Evolutionary conservation across 1,139 yeast species (phyloP).

Genomic region (Meyerozyma athensensis): DNA sequence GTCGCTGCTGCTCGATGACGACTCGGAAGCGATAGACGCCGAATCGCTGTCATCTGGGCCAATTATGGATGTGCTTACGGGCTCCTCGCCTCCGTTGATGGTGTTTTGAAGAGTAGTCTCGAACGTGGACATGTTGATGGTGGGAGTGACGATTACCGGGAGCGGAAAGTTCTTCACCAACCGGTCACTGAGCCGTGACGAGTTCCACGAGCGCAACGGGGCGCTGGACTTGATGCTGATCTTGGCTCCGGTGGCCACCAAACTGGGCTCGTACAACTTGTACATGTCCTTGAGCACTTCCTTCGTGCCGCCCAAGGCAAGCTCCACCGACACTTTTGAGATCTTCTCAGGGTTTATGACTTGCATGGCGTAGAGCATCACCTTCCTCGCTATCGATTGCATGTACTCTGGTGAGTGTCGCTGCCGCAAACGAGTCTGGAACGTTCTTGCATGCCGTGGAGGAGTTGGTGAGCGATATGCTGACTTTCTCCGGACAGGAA

Average conservation of each 20-base stretch:
- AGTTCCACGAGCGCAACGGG: slow-evolving; percentile 57
- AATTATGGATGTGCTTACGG: slow-evolving; percentile 2
- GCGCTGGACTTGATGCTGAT: slow-evolving; percentile 40
- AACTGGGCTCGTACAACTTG: slow-evolving; percentile 57
- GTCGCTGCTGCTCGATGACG: slow-evolving; percentile 15
- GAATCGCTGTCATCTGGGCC: slow-evolving; percentile 9
- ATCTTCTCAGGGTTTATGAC: slow-evolving; percentile 45
- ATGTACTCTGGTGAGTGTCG: slow-evolving; percentile 34
- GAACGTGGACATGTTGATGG: slow-evolving; percentile 53
- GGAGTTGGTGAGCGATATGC: slow-evolving; percentile 6
- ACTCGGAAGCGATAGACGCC: slow-evolving; percentile 21
- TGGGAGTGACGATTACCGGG: slow-evolving; percentile 69
- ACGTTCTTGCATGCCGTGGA: slow-evolving; percentile 23
- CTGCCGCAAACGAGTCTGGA: slow-evolving; percentile 30
- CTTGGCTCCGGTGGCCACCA: slow-evolving; percentile 60
- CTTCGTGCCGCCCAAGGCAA: slow-evolving; percentile 56
- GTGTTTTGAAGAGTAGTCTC: slow-evolving; percentile 32
- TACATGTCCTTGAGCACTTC: slow-evolving; percentile 57
- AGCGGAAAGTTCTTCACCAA: slow-evolving; percentile 59
- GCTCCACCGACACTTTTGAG: slow-evolving; percentile 57
- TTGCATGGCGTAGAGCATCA: slow-evolving; percentile 44
- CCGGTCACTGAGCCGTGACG: slow-evolving; percentile 58
- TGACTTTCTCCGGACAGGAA: slow-evolving; percentile 5
- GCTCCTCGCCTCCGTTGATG: slow-evolving; percentile 16
- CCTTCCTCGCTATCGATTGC: slow-evolving; percentile 31